Evolutionary conservation across 805 yeast species (phyloP).

Genomic region (Hyphopichia homilentoma): DNA sequence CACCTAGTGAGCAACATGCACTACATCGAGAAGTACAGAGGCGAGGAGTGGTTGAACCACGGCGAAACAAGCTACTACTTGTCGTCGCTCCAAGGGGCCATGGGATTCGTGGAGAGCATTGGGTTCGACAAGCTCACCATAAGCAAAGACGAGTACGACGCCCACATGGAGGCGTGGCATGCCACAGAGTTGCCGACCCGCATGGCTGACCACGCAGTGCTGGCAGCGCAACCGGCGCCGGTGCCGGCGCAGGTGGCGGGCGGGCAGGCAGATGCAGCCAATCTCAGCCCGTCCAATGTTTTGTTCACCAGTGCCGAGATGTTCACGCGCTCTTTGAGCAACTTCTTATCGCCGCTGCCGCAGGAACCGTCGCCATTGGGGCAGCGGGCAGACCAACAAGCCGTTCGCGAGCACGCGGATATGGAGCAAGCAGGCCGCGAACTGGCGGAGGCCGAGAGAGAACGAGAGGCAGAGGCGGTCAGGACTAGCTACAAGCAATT

Average conservation of each 20-base stretch:
- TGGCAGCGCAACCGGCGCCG: constrained; percentile 19
- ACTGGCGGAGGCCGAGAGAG: constrained; percentile 1
- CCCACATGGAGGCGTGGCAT: constrained; percentile 50
- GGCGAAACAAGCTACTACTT: constrained; percentile 93
- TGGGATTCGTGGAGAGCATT: constrained; percentile 68
- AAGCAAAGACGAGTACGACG: constrained; percentile 53
- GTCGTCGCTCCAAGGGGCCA: constrained; percentile 87
- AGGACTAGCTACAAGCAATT: constrained; percentile 42
- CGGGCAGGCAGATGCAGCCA: constrained; percentile 4
- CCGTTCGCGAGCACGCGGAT: constrained; percentile 1
- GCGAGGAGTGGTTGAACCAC: constrained; percentile 59
- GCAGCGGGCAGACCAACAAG: constrained; percentile 1
- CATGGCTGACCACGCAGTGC: constrained; percentile 12
- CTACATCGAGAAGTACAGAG: constrained; percentile 83
- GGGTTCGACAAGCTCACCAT: constrained; percentile 58
- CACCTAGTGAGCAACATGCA: constrained; percentile 72
- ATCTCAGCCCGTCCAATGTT: constrained; percentile 36
- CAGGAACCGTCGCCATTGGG: constrained; percentile 22
- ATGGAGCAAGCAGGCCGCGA: constrained; percentile 3
- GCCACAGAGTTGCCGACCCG: constrained; percentile 16
- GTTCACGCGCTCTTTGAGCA: constrained; percentile 46
- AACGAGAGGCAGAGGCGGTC: constrained; percentile 8
- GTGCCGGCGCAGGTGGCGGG: constrained; percentile 4
- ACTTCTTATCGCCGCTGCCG: constrained; percentile 37
- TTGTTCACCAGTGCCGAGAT: constrained; percentile 46